A percentile compares a stretch with the other conserved stretches of the same genome.
These are phyloP conservation scores for Echinosophora koreensis DNA, from an alignment of 306 rosid genomes.

Conservation along the genomic window DNA sequence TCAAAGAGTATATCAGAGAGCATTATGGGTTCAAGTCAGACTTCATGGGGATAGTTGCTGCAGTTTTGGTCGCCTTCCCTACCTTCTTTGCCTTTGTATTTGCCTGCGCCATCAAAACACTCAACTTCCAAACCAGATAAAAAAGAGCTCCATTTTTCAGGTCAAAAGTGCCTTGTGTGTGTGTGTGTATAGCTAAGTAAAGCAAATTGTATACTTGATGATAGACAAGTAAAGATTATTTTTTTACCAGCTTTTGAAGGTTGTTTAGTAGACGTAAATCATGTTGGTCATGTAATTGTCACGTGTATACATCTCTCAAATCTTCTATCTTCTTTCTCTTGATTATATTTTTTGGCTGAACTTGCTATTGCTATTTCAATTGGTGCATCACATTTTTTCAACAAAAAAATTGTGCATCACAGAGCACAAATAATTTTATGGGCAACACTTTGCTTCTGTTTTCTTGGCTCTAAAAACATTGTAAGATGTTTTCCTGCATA, in stretches of 20 bases:
- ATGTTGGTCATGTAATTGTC: not conserved
- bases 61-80: conserved; percentile 74
- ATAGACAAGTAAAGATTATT: not conserved
- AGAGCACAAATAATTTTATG: too few species aligned
- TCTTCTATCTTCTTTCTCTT: too few species aligned
- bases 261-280: conserved; percentile 13
- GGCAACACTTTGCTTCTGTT: too few species aligned
- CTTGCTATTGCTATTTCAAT: too few species aligned
- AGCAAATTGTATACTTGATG: not conserved
- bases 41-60: conserved; percentile 90
- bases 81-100: conserved; percentile 82
- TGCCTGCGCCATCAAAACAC: conserved; percentile 72
- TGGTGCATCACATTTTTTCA: too few species aligned
- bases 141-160: not conserved
- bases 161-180: conserved; percentile 6
- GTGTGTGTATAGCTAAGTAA: not conserved
- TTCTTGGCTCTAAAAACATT: too few species aligned
- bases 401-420: too few species aligned
- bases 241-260: not conserved
- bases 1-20: conserved; percentile 58
- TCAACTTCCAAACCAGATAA: conserved; percentile 89
- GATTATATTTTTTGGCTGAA: too few species aligned
- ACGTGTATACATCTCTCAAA: too few species aligned
- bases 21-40: conserved; percentile 67
- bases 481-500: too few species aligned